Evolutionary conservation across 331 rosid genomes (phyloP), one percentile per base, ranked within the genome.

Genomic region (Quercus tomentella): DNA sequence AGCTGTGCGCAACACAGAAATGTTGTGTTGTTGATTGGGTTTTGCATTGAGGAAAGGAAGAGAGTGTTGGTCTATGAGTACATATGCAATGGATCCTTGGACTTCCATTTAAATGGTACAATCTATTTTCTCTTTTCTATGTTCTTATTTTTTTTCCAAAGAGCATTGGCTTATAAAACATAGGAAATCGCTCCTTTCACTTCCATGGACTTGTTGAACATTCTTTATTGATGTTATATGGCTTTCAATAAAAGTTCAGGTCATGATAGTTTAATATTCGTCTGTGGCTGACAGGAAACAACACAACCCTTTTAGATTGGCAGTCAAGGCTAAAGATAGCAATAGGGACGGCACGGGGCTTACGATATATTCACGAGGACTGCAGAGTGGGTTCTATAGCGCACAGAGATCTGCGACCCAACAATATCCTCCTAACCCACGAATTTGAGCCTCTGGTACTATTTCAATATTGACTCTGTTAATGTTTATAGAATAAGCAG

Each of bases 1-100:
- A 91, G 99, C 79, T 96, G 99, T 79, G 99, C 98, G 2, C 99
- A 96, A 86, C 99, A 96, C 82, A 86, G 99, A 83, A 96, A 96
- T 76, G 93, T 96, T 82, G 99, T 93, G 23, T 76, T 91, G 89
- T 86, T 96, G 75, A 93, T 88, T 30, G 99, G 99, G 45, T 93
- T 89, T 78, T 96, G 99, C 72, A 76, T 87, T 30, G 96, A 93
- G 79, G 91, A 72, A 56, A 88, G 84, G 70, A 66, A 71, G 84
- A 86, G 89, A 82, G 73, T 88, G 66, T 72, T 88, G 58, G 88
- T 88, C 70, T 88, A 88, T 72, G 92, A 88, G 87, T 93, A 93
- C 63, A 82, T 88, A 71, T 86, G 92, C 82, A 88, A 86, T 56
- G 92, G 89, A 45, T 84, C 92, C 65, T 77, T 88, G 80, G 92